Conservation (phyloP, 2,329 filamentous ascomycete genomes). For the Aspergillus piperis region DNA sequence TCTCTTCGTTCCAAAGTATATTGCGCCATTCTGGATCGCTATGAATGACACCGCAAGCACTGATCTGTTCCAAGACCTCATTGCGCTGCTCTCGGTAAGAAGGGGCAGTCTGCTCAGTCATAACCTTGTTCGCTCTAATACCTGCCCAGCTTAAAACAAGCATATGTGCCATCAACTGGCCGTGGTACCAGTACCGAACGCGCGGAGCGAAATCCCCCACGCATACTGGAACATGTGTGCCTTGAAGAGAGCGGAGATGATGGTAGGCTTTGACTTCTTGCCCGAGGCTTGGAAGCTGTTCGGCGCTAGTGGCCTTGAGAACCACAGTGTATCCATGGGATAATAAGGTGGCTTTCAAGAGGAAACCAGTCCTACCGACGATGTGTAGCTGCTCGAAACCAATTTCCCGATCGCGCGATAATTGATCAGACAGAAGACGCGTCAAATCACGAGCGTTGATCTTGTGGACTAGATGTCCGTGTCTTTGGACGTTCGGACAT, state of each 20-base stretch:
- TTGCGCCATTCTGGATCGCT: not conserved
- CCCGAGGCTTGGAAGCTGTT: not conserved
- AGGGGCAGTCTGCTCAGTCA: not conserved
- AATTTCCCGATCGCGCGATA: constrained; percentile 17
- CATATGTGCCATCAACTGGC: not conserved
- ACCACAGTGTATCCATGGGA: not conserved
- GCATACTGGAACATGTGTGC: not conserved
- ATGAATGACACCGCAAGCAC: not conserved
- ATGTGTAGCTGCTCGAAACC: constrained; percentile 9
- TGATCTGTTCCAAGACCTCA: not conserved
- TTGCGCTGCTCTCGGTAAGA: not conserved
- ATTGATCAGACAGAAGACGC: constrained; percentile 20
- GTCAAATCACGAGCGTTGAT: constrained; percentile 23
- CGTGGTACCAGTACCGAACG: not conserved
- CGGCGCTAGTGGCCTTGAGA: not conserved
- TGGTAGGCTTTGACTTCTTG: not conserved
- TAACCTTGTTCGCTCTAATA: not conserved
- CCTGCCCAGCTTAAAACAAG: not conserved
- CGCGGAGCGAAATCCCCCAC: not conserved
- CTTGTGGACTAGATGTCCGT: constrained; percentile 33
- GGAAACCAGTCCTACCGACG: not conserved
- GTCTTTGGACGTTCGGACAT: constrained; percentile 37
- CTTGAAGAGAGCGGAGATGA: not conserved
- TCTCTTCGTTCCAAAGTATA: not conserved
- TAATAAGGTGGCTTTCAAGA: not conserved